Conservation (phyloP, 768 basidiomycete genomes). For the Piloderma croceum region DNA sequence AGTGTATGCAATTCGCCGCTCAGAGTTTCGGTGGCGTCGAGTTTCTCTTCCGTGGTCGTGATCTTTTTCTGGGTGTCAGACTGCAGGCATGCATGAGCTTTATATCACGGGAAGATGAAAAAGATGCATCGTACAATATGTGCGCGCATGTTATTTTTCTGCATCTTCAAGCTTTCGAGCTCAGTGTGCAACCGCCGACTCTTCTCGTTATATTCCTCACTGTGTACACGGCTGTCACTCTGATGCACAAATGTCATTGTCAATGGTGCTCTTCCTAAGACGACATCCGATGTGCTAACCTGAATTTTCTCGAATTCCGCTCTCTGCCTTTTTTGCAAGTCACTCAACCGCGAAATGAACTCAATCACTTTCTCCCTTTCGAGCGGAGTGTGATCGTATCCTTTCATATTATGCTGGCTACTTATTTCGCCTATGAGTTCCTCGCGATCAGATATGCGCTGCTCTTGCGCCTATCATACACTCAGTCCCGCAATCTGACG, state of each 20-base stretch:
- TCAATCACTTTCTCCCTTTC: constrained; percentile 67
- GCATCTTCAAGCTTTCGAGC: constrained; percentile 41
- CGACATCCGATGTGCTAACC: constrained; percentile 31
- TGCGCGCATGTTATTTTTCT: constrained; percentile 45
- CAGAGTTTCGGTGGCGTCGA: constrained; percentile 54
- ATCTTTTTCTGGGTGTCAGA: constrained; percentile 48
- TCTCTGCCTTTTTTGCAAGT: constrained; percentile 58
- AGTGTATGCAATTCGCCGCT: constrained; percentile 49
- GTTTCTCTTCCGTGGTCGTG: constrained; percentile 42
- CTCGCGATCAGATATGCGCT: constrained; percentile 67
- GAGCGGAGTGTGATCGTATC: constrained; percentile 65
- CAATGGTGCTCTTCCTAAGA: background rate
- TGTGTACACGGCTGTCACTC: constrained; percentile 50
- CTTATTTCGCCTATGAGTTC: constrained; percentile 65
- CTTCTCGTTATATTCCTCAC: constrained; percentile 61
- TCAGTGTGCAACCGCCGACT: constrained; percentile 52
- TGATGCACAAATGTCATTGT: constrained; percentile 23
- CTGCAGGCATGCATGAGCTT: constrained; percentile 23
- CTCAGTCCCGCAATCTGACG: background rate
- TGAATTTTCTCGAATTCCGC: constrained; percentile 62
- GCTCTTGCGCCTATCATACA: constrained; percentile 58
- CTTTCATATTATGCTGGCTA: constrained; percentile 63
- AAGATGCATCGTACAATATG: constrained; percentile 41
- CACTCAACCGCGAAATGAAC: constrained; percentile 61
- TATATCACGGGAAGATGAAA: background rate